Evolutionary conservation across 305 asterid genomes (phyloP).

Genomic region (Rubia tinctorum): DNA sequence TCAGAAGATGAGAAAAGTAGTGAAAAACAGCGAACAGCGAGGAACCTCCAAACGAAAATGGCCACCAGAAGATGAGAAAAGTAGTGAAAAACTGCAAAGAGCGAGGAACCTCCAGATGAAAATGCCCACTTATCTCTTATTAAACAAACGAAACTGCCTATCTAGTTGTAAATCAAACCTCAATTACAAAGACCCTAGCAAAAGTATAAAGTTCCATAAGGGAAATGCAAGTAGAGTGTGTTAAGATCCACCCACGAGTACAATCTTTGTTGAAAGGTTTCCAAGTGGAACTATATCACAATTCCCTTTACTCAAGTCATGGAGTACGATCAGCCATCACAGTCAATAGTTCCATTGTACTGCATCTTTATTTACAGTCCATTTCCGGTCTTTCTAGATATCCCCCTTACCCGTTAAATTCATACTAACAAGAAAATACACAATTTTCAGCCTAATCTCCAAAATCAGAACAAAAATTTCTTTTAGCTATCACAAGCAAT

Average conservation of each 20-base stretch:
- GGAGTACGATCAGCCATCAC: not conserved
- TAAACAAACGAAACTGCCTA: not conserved
- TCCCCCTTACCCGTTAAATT: not conserved
- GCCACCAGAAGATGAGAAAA: constrained; percentile 5
- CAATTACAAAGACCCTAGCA: not conserved
- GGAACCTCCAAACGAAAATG: not conserved
- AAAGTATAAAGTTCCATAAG: not conserved
- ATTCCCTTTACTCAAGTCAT: not conserved
- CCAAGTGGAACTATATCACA: too few species aligned
- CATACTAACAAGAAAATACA: not conserved
- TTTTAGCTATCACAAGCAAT: not conserved
- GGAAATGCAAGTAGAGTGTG: not conserved
- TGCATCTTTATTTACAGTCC: not conserved
- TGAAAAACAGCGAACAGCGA: not conserved
- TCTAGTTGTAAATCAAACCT: not conserved
- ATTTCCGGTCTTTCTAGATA: not conserved
- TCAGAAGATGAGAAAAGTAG: constrained; percentile 6
- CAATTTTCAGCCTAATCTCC: constrained; percentile 1
- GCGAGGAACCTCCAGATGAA: not conserved
- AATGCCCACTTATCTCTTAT: not conserved
- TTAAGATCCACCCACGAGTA: not conserved
- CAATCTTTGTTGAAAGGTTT: not conserved
- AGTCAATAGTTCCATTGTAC: not conserved
- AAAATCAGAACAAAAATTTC: not conserved
- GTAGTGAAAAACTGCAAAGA: not conserved